phyloP scores from a whole-genome alignment of 176 grass and related monocot species.

The Rhynchospora pubera region DNA sequence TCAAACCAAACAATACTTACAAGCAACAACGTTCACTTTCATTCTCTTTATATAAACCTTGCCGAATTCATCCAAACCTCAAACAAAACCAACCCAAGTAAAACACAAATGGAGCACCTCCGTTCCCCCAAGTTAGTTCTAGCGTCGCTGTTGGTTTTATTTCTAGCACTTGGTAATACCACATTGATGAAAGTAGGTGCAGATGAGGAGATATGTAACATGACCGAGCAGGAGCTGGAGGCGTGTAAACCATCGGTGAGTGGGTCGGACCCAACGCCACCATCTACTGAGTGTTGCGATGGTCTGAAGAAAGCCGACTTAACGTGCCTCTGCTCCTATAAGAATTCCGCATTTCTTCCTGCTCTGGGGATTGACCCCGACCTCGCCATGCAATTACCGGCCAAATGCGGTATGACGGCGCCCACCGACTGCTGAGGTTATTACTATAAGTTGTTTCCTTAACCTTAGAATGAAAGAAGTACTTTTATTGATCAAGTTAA shows the following conservation, averaged over 20 bases:
- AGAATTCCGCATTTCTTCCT: conserved; percentile 37
- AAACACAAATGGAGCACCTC: conserved; percentile 6
- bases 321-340: conserved; percentile 46
- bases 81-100: not conserved
- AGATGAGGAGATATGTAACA: conserved; percentile 36
- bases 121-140: not conserved
- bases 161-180: not conserved
- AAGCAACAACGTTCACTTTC: not conserved
- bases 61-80: not conserved
- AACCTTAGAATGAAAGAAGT: not conserved
- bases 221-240: conserved; percentile 35
- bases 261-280: conserved; percentile 30
- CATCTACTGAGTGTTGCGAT: conserved; percentile 34
- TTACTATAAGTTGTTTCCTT: not conserved
- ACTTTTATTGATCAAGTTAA: too few relatives aligned
- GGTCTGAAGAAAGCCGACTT: conserved; percentile 42
- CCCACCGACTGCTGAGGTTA: conserved; percentile 30
- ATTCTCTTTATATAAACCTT: conserved; percentile 4
- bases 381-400: conserved; percentile 49
- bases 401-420: conserved; percentile 35
- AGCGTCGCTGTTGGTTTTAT: not conserved
- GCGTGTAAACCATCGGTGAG: conserved; percentile 50
- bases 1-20: not conserved
- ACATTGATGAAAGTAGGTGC: not conserved
- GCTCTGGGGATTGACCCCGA: conserved; percentile 53